Conservation (phyloP, 2,329 filamentous ascomycete genomes). For the Stachybotrys echinatus region DNA sequence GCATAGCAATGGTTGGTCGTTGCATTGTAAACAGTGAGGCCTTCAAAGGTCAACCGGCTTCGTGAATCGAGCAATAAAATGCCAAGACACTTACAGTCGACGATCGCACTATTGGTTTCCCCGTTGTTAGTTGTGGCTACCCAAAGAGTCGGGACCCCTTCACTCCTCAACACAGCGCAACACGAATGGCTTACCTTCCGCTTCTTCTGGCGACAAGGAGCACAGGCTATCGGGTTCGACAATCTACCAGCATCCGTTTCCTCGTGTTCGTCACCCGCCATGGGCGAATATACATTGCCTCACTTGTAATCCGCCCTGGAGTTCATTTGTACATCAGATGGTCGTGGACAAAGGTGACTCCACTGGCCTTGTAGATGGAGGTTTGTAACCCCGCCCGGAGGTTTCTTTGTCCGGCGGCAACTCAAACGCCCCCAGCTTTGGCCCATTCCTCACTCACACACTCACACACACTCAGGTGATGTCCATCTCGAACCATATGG, state of each 20-base stretch:
- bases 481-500: neutral
- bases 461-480: neutral
- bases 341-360: neutral
- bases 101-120: slow-evolving; percentile 12
- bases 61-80: neutral
- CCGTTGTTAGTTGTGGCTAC: slow-evolving; percentile 2
- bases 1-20: slow-evolving; percentile 20
- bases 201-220: slow-evolving; percentile 25
- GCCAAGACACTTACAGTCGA: slow-evolving; percentile 8
- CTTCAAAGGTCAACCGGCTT: slow-evolving; percentile 7
- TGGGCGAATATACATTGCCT: slow-evolving; percentile 3
- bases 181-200: slow-evolving; percentile 18
- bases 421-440: neutral
- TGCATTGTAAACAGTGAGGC: slow-evolving; percentile 23
- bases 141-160: no score
- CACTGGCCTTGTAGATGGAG: neutral
- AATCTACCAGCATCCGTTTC: slow-evolving; percentile 8
- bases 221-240: slow-evolving; percentile 25
- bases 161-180: neutral
- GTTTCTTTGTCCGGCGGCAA: slow-evolving; percentile 18
- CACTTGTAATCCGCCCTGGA: neutral
- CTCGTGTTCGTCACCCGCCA: slow-evolving; percentile 8
- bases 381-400: slow-evolving; percentile 16
- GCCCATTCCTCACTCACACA: neutral
- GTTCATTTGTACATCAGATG: neutral